Evolutionary conservation across 2,329 filamentous ascomycete genomes (phyloP), one percentile per base, ranked within the genome.

Genomic region (Cladophialophora carrionii): DNA sequence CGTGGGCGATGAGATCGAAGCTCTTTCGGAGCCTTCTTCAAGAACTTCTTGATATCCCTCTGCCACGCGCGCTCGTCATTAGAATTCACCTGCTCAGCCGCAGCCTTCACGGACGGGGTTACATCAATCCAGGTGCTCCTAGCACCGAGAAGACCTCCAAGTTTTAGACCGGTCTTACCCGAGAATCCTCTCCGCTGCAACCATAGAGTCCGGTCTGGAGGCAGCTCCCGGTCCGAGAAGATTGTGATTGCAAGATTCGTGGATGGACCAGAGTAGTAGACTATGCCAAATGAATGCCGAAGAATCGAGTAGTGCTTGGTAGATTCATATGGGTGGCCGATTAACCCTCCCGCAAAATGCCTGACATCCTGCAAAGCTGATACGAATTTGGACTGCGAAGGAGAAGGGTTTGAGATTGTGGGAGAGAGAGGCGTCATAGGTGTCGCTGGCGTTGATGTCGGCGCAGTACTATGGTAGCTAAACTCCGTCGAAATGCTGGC

Each of bases 101-200:
- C 72, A 0, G 84, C 80, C 24, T 79, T 78, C 1, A 80, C 75
- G 0, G 78, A 78, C 0, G 89, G 89, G 0, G 89, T 91, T 2
- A 90, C 88, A 64, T 91, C 83, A 12, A 90, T 78, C 88, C 89
- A 91, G 70, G 78, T 81, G 7, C 81, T 80, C 12, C 82, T 85
- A 0, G 83, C 81, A 7, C 87, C 84, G 41, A 90, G 76, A 1
- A 90, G 74, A 0, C 87, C 84, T 73, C 88, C 89, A 31, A 87
- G 77, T 6, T 82, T 82, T 84, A 91, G 89, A 20, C 89, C 89
- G 56, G 87, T 82, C 72, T 88, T 87, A 4, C 89, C 89, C 0
- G 86, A 87, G 77, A 81, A 90, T 1, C 88, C 89, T 68, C 87
- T 88, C 64, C 83, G 83, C 76, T 91, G 88, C 29, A 91, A 77